Percentiles rank a stretch among this genome's conserved stretches.
These are phyloP conservation scores for Aureobasidium leucospermi DNA, from an alignment of 2,329 filamentous ascomycete species.

Conservation along the genomic window DNA sequence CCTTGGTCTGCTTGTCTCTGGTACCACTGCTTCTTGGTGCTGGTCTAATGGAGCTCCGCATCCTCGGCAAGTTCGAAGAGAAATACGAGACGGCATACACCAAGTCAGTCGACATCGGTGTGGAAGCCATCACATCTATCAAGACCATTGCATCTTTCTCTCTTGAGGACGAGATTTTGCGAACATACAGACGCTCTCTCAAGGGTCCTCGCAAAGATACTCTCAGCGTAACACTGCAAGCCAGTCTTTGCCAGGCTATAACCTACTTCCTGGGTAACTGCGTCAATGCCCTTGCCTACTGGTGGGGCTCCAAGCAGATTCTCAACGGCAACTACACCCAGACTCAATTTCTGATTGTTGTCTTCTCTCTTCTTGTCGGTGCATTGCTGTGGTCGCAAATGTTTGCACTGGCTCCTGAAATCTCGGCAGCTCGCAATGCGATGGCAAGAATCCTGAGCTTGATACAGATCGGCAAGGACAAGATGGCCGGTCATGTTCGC, in stretches of 20 bases:
- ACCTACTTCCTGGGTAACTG: constrained; percentile 56
- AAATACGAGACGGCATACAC: constrained; percentile 45
- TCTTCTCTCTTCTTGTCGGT: constrained; percentile 63
- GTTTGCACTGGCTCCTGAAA: constrained; percentile 66
- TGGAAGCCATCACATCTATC: constrained; percentile 47
- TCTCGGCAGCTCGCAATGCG: constrained; percentile 59
- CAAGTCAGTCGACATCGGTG: constrained; percentile 43
- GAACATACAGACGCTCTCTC: constrained; percentile 19
- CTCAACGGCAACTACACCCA: constrained; percentile 57
- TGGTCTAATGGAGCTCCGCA: constrained; percentile 60
- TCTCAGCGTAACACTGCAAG: constrained; percentile 18
- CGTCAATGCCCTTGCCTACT: constrained; percentile 69
- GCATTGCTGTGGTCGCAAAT: constrained; percentile 68
- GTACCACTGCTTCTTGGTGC: constrained; percentile 63
- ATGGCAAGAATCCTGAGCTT: constrained; percentile 48
- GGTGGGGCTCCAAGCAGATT: constrained; percentile 70
- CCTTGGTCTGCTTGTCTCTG: constrained; percentile 61
- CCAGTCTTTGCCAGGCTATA: constrained; percentile 49
- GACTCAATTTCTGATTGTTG: constrained; percentile 66
- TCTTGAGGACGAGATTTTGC: constrained; percentile 42
- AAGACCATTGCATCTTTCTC: constrained; percentile 46
- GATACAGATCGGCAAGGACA: constrained; percentile 28
- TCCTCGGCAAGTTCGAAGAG: constrained; percentile 53
- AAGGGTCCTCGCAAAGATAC: constrained; percentile 19
- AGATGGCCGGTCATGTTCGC: constrained; percentile 16